Base-by-base conservation (phyloP, 225 moss, liverwort and hornwort species). In the Neckera pumila region DNA sequence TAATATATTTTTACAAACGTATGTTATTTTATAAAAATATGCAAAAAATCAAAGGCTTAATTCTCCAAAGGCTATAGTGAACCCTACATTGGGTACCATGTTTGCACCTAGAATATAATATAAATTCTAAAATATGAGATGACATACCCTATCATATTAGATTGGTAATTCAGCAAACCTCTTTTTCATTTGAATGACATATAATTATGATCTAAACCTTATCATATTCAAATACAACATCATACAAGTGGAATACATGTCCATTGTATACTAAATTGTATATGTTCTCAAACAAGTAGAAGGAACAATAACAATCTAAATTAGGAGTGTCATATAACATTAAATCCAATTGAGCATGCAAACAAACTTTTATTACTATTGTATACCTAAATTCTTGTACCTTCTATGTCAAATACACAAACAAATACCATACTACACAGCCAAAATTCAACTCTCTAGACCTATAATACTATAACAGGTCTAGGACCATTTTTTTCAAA, bases 61-160 rank as follows among this genome's bases (percentile, higher is more conserved):
- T 0, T 27, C 16, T 71, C 3, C 16, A 0, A 42, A 1, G 70
- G 43, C 16, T 42, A 15, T 14, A 4, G 9, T 15, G 3, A 42
- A 42, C 8, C 14, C 3, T 23, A 36, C 26, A 42, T 42, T 42
- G 5, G 9, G 5, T 26, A 26, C 42, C 8, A 40, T 22, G 0
- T 38, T 69, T 23, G 36, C 14, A 23, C 12, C 12, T 21, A 67
- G 12, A n/a, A 67, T 67, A 6, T 1, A n/a, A 67, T 67, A 11
- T 22, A 21, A 12, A 1, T 19, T n/a, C 12, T 66, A 13, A 69
- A 21, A 38, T 38, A 38, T 23, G 13, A 14, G 0, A 71, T 22
- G 22, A 23, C 1, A 0, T 69, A 21, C 20, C 6, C 1, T n/a
- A n/a, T n/a, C n/a, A n/a, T n/a, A 40, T 38, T 13, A 7, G 13